phyloP scores from a whole-genome alignment of 192 early-diverging fungal genomes.

The Irineochytrium annulatum region DNA sequence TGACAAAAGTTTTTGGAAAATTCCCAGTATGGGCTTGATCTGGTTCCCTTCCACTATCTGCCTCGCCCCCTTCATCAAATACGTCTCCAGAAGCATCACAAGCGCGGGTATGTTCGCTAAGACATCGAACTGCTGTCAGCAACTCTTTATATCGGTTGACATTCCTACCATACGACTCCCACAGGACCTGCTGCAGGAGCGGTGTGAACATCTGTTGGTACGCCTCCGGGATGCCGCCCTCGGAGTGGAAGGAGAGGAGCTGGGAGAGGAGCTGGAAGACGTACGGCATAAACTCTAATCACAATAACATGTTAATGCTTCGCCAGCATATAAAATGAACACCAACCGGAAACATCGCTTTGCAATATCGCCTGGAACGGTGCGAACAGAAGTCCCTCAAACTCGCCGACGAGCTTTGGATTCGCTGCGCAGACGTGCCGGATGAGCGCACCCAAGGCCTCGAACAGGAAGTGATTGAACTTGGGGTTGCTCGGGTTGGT shows the following conservation, averaged over 20 bases:
- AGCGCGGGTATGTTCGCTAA: conserved; percentile 91
- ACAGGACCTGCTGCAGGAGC: conserved; percentile 79
- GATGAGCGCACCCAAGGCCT: conserved; percentile 83
- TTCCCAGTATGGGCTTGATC: conserved; percentile 81
- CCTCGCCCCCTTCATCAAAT: conserved; percentile 68
- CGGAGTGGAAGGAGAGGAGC: conserved; percentile 72
- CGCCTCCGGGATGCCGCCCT: conserved; percentile 57
- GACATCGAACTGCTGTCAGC: background rate
- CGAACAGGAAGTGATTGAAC: conserved; percentile 98
- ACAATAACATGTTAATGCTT: background rate
- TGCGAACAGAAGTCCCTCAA: conserved; percentile 82
- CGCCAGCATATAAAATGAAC: conserved; percentile 1
- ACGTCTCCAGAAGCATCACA: conserved; percentile 82
- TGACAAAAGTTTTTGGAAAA: conserved; percentile 87
- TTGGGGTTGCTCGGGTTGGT: conserved; percentile 95
- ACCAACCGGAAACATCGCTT: conserved; percentile 65
- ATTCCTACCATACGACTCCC: conserved; percentile 72
- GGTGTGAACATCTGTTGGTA: conserved; percentile 74
- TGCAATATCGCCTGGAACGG: conserved; percentile 86
- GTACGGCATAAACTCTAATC: conserved; percentile 87
- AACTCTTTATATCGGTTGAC: background rate
- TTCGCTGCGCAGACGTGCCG: conserved; percentile 68
- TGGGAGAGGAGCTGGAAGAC: conserved; percentile 94
- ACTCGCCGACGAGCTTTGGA: conserved; percentile 62
- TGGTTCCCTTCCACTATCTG: conserved; percentile 67